These are phyloP conservation scores for Phytophthora ohioensis DNA, from an alignment of 352 stramenopile species.

Conservation along the genomic window DNA sequence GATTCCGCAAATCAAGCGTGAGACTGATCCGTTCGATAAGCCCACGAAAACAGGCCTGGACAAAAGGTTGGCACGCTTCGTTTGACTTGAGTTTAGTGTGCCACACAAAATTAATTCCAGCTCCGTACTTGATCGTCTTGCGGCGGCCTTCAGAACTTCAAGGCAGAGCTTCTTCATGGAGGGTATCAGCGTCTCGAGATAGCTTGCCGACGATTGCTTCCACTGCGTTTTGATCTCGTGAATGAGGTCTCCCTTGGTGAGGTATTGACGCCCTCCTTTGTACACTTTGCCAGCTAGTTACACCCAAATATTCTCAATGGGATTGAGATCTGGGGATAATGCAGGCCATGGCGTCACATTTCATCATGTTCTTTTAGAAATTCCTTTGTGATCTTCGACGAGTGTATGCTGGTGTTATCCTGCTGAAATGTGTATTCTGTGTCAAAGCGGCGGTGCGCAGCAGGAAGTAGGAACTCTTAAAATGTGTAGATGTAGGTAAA, in stretches of 20 bases:
- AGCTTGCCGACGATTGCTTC: slow-evolving; percentile 3
- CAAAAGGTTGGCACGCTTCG: slow-evolving; percentile 6
- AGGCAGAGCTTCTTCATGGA: slow-evolving; percentile 18
- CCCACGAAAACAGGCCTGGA: background rate
- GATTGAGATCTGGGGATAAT: slow-evolving; percentile 17
- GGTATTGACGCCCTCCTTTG: slow-evolving; percentile 6
- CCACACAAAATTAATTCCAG: background rate
- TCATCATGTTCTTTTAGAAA: slow-evolving; percentile 10
- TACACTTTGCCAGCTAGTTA: slow-evolving; percentile 12
- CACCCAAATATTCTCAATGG: slow-evolving; percentile 18
- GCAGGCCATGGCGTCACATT: slow-evolving; percentile 10
- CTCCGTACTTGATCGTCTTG: slow-evolving; percentile 10
- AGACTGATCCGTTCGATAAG: background rate
- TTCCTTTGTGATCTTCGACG: background rate
- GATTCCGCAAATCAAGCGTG: too few species aligned
- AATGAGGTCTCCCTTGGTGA: slow-evolving; percentile 7
- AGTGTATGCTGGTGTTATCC: slow-evolving; percentile 13
- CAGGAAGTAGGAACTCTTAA: background rate
- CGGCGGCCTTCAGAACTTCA: slow-evolving; percentile 14
- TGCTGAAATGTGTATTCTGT: slow-evolving; percentile 18
- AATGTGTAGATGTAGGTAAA: slow-evolving; percentile 17
- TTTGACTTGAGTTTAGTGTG: background rate
- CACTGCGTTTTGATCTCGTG: slow-evolving; percentile 7
- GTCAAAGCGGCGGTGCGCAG: slow-evolving; percentile 7
- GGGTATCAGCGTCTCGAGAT: slow-evolving; percentile 18